Evolutionary conservation across 768 basidiomycete genomes (phyloP).

Genomic region (Boletus reticulatus): DNA sequence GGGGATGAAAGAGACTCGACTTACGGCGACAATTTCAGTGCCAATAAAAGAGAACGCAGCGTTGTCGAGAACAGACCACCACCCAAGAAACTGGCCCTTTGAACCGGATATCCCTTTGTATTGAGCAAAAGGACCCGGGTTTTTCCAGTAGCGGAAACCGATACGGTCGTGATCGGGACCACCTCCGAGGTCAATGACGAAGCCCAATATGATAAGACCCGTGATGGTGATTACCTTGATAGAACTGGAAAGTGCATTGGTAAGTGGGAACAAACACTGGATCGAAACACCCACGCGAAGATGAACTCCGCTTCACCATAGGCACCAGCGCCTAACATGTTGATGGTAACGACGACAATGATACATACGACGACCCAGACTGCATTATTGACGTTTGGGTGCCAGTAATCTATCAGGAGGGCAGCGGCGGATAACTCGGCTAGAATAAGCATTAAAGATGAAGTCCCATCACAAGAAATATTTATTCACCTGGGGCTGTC

Average conservation of each 20-base stretch:
- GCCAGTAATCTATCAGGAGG: slow-evolving; percentile 77
- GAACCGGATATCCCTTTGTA: slow-evolving; percentile 59
- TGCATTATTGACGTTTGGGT: slow-evolving; percentile 53
- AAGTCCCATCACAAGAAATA: neutral
- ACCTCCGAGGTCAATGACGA: slow-evolving; percentile 84
- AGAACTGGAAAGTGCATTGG: slow-evolving; percentile 37
- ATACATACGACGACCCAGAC: slow-evolving; percentile 81
- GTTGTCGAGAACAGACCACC: slow-evolving; percentile 71
- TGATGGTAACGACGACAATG: slow-evolving; percentile 73
- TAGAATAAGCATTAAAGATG: slow-evolving; percentile 5
- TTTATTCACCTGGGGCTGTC: slow-evolving; percentile 26
- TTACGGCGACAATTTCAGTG: slow-evolving; percentile 89
- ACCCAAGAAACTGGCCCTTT: slow-evolving; percentile 75
- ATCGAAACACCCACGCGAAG: slow-evolving; percentile 55
- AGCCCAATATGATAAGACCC: slow-evolving; percentile 66
- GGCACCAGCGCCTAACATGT: slow-evolving; percentile 70
- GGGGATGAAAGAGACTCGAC: slow-evolving; percentile 19
- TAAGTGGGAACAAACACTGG: neutral
- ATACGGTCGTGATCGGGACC: slow-evolving; percentile 77
- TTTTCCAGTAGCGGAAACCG: slow-evolving; percentile 67
- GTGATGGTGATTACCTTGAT: slow-evolving; percentile 89
- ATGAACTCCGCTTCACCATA: slow-evolving; percentile 87
- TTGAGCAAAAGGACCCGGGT: slow-evolving; percentile 88
- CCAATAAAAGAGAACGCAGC: slow-evolving; percentile 94
- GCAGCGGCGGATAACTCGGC: slow-evolving; percentile 47